Base-by-base conservation (phyloP, 2,329 filamentous ascomycete species). In the Aspergillus tubingensis region DNA sequence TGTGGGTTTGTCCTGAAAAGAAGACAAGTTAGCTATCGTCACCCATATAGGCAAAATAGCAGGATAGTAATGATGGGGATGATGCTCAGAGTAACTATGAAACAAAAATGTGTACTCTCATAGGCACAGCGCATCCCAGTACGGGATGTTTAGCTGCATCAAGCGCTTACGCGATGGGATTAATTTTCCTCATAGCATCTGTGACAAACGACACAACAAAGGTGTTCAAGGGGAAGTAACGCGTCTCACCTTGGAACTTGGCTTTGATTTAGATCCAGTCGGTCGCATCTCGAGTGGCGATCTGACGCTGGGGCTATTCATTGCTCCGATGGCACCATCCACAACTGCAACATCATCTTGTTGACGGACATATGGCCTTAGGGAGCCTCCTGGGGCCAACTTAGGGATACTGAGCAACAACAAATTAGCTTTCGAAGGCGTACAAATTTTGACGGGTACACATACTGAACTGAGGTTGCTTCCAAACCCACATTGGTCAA, bases 131-230 rank as follows among this genome's bases (percentile, higher is more conserved):
- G 82, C 85, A 85, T 81, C 85, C 90, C 91, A 95, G 90, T 83
- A 94, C 90, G 91, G 85, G 84, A 83, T 84, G 83, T 78, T 74
- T 81, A 81, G 87, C 87, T 85, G 87, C 89, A 84, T 92, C 90
- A 89, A 90, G 85, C 68, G 75, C 75, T 74, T 63, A 79, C 76
- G 77, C 78, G 77, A 85, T 88, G 85, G 87, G 85, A 87, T 82
- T 83, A 17, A 82, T 83, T 89, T 90, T 93, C 90, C 86, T 94
- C 91, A 91, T 86, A 76, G 79, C 79, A 77, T 70, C 32, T 57
- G 32, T 71, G 60, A 52, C 52, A 41, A 17, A 62, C 38, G 62
- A 61, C 57, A 62, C 25, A 32, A 53, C 17, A 49, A 27, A 11
- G 27, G 27, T 30, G 8, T 25, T 58, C 19, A 57, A 43, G n/a